A percentile compares a stretch with the other conserved stretches of the same genome.
phyloP scores from a whole-genome alignment of 192 early-diverging fungal genomes.

The Neocallimastix lanati region DNA sequence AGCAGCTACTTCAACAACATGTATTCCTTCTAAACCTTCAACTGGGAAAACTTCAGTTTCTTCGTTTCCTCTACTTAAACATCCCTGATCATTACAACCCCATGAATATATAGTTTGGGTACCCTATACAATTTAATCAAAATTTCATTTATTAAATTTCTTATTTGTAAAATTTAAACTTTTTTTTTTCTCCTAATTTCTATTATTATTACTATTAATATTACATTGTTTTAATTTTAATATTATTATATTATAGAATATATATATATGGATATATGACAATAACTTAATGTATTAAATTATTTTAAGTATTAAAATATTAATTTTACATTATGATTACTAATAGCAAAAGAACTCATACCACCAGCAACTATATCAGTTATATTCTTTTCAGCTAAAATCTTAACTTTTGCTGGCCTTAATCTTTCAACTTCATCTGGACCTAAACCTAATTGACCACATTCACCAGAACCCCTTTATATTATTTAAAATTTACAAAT shows the following conservation, averaged over 20 bases:
- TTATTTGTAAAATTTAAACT: too few relatives aligned
- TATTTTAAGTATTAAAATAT: too few relatives aligned
- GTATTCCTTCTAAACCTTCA: constrained; percentile 51
- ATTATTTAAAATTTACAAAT: too few relatives aligned
- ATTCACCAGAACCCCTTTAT: constrained; percentile 55
- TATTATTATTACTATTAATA: too few relatives aligned
- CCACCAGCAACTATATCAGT: constrained; percentile 70
- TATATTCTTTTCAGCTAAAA: constrained; percentile 50
- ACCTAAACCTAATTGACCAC: constrained; percentile 81
- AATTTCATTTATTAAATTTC: too few relatives aligned
- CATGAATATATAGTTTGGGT: constrained; percentile 49
- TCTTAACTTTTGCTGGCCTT: constrained; percentile 45
- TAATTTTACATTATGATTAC: not conserved
- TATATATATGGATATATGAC: too few relatives aligned
- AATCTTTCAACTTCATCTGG: constrained; percentile 60
- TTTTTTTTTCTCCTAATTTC: too few relatives aligned
- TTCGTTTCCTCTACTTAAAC: constrained; percentile 48
- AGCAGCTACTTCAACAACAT: constrained; percentile 57
- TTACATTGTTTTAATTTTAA: too few relatives aligned
- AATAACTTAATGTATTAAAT: too few relatives aligned
- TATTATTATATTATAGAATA: too few relatives aligned
- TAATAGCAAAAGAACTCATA: constrained; percentile 11
- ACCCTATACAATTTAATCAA: not conserved
- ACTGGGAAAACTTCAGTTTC: constrained; percentile 49
- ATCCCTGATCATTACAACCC: constrained; percentile 89